Conservation (phyloP, 139 green algal genomes). For the Picochlorum sp. region DNA sequence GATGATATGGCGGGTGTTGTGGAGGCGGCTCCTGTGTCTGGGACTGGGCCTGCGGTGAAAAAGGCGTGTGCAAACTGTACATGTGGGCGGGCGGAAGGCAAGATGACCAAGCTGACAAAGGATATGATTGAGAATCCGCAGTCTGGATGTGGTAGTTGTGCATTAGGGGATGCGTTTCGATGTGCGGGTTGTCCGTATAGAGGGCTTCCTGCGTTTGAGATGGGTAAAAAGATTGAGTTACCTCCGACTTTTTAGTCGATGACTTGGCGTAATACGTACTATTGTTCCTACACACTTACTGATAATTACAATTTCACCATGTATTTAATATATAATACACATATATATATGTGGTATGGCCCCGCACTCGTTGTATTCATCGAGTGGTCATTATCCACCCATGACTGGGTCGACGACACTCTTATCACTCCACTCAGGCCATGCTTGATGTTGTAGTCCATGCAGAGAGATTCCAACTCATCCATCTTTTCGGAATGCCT, state of each 20-base stretch:
- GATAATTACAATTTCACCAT: background rate
- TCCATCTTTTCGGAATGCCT: slow-evolving; percentile 18
- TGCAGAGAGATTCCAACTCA: slow-evolving; percentile 17
- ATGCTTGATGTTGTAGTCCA: slow-evolving; percentile 11
- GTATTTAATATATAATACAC: background rate
- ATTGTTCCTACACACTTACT: background rate
- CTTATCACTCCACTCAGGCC: slow-evolving; percentile 2
- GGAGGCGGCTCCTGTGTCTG: slow-evolving; percentile 44
- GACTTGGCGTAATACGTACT: background rate
- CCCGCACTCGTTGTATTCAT: no score
- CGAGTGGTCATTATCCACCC: background rate
- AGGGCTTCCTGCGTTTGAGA: slow-evolving; percentile 86
- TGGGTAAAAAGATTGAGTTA: slow-evolving; percentile 79
- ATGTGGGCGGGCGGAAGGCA: slow-evolving; percentile 81
- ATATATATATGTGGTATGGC: background rate
- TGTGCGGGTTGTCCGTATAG: slow-evolving; percentile 90
- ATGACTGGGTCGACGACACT: slow-evolving; percentile 5
- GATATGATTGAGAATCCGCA: slow-evolving; percentile 89
- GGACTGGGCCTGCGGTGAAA: slow-evolving; percentile 28
- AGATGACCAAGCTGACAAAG: slow-evolving; percentile 62
- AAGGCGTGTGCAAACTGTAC: slow-evolving; percentile 97
- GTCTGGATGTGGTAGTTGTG: slow-evolving; percentile 83
- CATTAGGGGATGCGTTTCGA: slow-evolving; percentile 90
- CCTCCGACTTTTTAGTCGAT: slow-evolving; percentile 11
- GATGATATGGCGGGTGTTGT: slow-evolving; percentile 31